Evolutionary conservation across 129 eudicot genomes (phyloP).

Genomic region (Calendula officinalis): DNA sequence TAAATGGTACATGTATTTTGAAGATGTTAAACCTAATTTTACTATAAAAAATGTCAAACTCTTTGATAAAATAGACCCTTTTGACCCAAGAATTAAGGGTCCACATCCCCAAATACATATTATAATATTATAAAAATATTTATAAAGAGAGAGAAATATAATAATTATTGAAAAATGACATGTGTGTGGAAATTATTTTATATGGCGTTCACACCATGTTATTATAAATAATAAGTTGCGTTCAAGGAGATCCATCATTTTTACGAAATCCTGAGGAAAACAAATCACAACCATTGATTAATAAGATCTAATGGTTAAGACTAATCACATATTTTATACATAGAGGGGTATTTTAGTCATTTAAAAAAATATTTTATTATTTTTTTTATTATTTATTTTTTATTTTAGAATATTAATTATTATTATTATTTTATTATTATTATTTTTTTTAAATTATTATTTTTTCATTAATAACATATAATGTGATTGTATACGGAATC

Average conservation of each 20-base stretch:
- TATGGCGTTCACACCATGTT: conserved; percentile 34
- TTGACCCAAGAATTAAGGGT: conserved; percentile 23
- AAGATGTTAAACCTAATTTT: conserved; percentile 31
- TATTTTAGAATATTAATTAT: too few relatives aligned
- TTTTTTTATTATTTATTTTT: too few relatives aligned
- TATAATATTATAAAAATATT: conserved; percentile 6
- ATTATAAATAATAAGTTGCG: conserved; percentile 13
- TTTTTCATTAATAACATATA: too few relatives aligned
- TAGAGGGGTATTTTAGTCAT: too few relatives aligned
- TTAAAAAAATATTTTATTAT: too few relatives aligned
- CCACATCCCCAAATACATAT: conserved; percentile 8
- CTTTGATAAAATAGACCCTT: conserved; percentile 15
- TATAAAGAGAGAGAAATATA: background rate
- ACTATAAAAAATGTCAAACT: conserved; percentile 29
- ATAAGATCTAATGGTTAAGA: too few relatives aligned
- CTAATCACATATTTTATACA: too few relatives aligned
- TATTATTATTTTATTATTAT: too few relatives aligned
- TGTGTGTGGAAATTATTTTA: conserved; percentile 11
- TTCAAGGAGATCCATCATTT: background rate
- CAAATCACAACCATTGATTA: too few relatives aligned
- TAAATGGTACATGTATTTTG: background rate
- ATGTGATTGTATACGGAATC: too few relatives aligned
- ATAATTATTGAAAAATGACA: conserved; percentile 11
- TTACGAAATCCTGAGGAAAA: too few relatives aligned
- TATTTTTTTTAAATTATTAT: too few relatives aligned